phyloP scores from a whole-genome alignment of 2,329 filamentous ascomycete genomes.

The Trichophyton benhamiae region DNA sequence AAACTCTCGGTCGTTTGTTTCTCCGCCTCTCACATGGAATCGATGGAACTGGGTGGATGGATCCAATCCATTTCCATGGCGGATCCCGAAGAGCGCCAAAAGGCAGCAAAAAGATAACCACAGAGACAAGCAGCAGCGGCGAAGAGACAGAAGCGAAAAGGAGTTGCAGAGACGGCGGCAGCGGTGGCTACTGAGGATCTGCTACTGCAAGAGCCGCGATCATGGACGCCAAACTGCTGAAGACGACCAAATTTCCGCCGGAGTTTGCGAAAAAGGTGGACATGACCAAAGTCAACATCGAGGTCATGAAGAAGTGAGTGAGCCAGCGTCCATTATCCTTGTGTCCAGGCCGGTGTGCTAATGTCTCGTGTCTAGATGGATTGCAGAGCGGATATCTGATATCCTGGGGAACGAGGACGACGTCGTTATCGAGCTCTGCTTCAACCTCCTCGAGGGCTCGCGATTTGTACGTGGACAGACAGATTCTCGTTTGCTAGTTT shows the following conservation, averaged over 20 bases:
- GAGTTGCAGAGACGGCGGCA: background rate
- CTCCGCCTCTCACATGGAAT: background rate
- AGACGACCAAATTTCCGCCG: constrained; percentile 81
- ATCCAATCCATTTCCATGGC: too few relatives aligned
- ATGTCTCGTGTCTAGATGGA: constrained; percentile 55
- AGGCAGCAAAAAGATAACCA: background rate
- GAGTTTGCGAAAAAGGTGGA: constrained; percentile 95
- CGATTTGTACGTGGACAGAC: constrained; percentile 52
- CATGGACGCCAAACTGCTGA: constrained; percentile 80
- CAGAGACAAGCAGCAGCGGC: background rate
- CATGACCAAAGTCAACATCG: constrained; percentile 91
- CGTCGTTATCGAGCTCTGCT: constrained; percentile 77
- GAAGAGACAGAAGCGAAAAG: background rate
- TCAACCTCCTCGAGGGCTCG: constrained; percentile 57
- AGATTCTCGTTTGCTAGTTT: too few relatives aligned
- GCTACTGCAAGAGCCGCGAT: constrained; percentile 14
- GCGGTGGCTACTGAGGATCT: background rate
- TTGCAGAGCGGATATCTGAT: constrained; percentile 71
- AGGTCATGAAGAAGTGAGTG: constrained; percentile 90
- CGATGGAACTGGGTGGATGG: too few relatives aligned
- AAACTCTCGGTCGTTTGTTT: background rate
- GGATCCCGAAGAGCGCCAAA: background rate
- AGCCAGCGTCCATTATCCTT: constrained; percentile 1
- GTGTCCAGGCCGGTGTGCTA: background rate
- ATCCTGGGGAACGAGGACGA: constrained; percentile 91